Percentiles rank a stretch among this genome's conserved stretches.
Conservation (phyloP, 306 rosid species). For the Dryas octopetala region DNA sequence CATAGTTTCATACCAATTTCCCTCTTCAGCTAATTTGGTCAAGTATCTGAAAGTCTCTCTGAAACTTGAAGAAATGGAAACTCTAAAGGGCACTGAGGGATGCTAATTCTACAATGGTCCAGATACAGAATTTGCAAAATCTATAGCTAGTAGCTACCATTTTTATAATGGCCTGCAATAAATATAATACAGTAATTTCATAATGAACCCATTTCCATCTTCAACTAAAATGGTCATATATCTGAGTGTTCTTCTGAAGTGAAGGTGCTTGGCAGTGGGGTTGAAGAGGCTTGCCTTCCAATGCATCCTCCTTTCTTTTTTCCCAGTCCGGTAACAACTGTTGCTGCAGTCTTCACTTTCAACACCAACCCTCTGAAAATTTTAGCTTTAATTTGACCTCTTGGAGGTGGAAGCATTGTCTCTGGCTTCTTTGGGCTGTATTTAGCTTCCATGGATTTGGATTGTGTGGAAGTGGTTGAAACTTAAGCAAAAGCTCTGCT, state of each 20-base stretch:
- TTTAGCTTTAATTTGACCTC: constrained; percentile 27
- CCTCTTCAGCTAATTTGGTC: not conserved
- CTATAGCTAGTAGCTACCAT: no score
- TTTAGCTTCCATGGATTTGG: constrained; percentile 12
- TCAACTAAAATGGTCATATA: not conserved
- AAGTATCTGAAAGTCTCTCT: no score
- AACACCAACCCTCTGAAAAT: not conserved
- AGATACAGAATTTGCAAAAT: not conserved
- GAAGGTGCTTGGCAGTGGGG: not conserved
- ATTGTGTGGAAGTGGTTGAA: not conserved
- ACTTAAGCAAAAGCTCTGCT: not conserved
- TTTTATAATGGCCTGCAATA: not conserved
- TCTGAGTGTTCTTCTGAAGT: not conserved
- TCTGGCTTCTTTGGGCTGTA: constrained; percentile 6
- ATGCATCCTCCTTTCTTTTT: constrained; percentile 11
- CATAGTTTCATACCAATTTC: not conserved
- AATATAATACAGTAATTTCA: not conserved
- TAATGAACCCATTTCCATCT: no score
- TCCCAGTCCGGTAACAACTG: not conserved
- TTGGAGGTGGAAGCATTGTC: constrained; percentile 27
- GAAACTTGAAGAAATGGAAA: no score
- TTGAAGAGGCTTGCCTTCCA: not conserved
- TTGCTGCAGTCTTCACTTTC: not conserved
- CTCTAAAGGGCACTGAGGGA: not conserved
- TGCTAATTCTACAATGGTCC: not conserved